Base-by-base conservation (phyloP, 306 rosid species). In the Cyclanthera cordifolia region DNA sequence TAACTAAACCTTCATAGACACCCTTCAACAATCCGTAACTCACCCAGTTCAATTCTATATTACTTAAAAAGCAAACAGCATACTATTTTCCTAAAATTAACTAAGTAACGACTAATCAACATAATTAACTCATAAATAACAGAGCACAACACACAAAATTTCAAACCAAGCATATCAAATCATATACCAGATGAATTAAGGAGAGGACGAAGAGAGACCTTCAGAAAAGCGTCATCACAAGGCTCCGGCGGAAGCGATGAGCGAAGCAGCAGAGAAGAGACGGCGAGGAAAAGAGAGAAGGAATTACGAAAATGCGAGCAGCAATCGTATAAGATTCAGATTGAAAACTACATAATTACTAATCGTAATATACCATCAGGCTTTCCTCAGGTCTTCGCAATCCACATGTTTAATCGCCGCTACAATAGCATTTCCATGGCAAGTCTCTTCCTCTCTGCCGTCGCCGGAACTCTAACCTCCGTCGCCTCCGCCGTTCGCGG, bases 361-460 rank as follows among this genome's bases (percentile, higher is more conserved):
- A 5, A 5, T 21, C 6, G 49, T 39, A 70, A 54, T 52, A 37
- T 53, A 16, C 63, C 75, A 56, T 72, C 68, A 57, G 24, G 16
- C 37, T 57, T 13, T 34, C 75, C 68, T 57, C 75, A 72, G 75
- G 19, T 57, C 28, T 43, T 46, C 21, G 75, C 68, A 72, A 72
- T 72, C 68, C 75, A 56, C 75, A 72, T 20, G 68, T 57, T 27
- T 17, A 57, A 72, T 56, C 20, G 46, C 75, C 68, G 75, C 68
- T 72, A 56, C 73, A 47, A 43, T 4, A 72, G 68, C 56, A 56
- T 45, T 57, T 54, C 68, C 21, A 15, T 6, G 55, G 5, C 46
- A 17, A 37, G 10, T 19, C 69, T n/a, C 67, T 6, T n/a, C 56
- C 52, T 72, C 68, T 19, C 51, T 34, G 21, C 73, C 60, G 4